phyloP scores from a whole-genome alignment of 441 rosid species.

The Cnidoscolus chayamansa region DNA sequence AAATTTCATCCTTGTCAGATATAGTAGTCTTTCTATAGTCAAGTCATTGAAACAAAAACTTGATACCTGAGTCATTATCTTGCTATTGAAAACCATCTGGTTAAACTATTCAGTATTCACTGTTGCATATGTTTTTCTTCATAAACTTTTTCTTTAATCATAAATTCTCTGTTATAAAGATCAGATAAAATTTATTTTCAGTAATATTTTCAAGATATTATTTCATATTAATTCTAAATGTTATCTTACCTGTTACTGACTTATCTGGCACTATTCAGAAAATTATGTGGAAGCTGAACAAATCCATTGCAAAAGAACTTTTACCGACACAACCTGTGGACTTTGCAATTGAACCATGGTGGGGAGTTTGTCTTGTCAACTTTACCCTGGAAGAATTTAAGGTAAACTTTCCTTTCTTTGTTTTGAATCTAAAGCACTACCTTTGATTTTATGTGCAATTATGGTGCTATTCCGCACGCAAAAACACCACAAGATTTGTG shows the following conservation, averaged over 20 bases:
- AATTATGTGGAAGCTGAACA: constrained; percentile 99
- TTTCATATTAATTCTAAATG: constrained; percentile 15
- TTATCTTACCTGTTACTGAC: constrained; percentile 30
- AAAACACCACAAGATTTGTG: neutral
- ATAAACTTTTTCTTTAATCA: neutral
- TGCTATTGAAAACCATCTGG: neutral
- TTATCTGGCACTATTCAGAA: constrained; percentile 65
- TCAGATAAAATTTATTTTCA: neutral
- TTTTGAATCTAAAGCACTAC: constrained; percentile 14
- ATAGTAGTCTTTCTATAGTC: neutral
- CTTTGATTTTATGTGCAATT: neutral
- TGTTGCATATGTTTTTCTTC: neutral
- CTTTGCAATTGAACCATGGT: constrained; percentile 93
- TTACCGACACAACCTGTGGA: constrained; percentile 90
- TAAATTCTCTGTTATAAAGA: neutral
- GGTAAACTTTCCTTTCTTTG: constrained; percentile 39
- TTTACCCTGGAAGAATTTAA: constrained; percentile 98
- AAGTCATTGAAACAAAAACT: neutral
- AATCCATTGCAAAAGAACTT: constrained; percentile 93
- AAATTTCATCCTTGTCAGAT: neutral
- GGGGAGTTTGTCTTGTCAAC: constrained; percentile 98
- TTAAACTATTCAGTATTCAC: neutral
- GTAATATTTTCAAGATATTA: neutral
- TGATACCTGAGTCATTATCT: neutral
- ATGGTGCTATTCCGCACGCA: neutral